Evolutionary conservation across 192 early-diverging fungal species (phyloP).

Genomic region (Gonapodya sp.): DNA sequence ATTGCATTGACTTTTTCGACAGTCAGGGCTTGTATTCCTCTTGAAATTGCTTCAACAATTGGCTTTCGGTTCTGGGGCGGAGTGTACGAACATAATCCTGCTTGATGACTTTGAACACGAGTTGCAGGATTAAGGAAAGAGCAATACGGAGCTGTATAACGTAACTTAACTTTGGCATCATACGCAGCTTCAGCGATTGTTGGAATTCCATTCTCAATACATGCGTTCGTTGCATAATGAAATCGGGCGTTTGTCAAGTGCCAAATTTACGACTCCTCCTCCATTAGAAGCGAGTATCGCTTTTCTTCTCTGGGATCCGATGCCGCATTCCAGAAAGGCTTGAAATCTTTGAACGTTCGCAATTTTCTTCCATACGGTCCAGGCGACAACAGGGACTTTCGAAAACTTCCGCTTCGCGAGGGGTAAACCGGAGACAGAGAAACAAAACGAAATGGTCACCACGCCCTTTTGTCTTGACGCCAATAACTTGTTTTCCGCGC

Average conservation of each 20-base stretch:
- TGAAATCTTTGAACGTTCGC: background rate
- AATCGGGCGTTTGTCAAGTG: background rate
- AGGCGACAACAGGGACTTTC: background rate
- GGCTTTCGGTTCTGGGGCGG: background rate
- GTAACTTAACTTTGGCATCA: background rate
- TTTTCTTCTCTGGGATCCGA: background rate
- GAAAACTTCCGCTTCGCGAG: background rate
- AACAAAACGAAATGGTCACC: background rate
- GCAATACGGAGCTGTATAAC: background rate
- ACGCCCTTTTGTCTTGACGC: background rate
- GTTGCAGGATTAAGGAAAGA: background rate
- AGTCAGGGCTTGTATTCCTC: background rate
- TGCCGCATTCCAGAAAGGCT: background rate
- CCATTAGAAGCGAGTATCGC: background rate
- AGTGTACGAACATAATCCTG: background rate
- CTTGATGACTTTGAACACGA: background rate
- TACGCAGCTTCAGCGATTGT: background rate
- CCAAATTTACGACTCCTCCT: background rate
- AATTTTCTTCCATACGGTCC: background rate
- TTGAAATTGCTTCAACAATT: background rate
- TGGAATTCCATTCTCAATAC: background rate
- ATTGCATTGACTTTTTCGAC: background rate
- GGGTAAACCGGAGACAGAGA: background rate
- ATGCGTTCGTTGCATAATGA: background rate
- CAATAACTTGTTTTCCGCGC: background rate